Evolutionary conservation across 768 basidiomycete genomes (phyloP), one percentile per base, ranked within the genome.

Genomic region (Rhodotorula toruloides): DNA sequence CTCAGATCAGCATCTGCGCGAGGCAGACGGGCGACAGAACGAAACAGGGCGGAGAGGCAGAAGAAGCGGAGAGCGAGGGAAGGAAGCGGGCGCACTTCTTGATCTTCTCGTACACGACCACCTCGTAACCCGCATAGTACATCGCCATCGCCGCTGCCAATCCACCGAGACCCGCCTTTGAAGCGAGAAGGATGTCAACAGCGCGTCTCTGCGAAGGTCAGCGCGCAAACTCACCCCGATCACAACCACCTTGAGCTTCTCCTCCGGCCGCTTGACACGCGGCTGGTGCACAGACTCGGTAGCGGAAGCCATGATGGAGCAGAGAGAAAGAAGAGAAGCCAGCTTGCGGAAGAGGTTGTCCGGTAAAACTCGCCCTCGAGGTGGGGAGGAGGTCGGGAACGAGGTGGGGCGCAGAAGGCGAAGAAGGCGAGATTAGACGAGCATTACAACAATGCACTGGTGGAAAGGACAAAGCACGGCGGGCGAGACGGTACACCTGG

Each of bases 101-200:
- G 42, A 66, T 66, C 65, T 60, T 60, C 52, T 66, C 65, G 49
- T 58, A 58, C 25, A 66, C 59, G 37, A 66, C 44, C 12, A 66
- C 65, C 47, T 66, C 65, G 53, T 57, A 66, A 6, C 65, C 65
- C 32, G 50, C 50, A 34, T 52, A 52, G 50, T 52, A 22, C 34
- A 52, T 52, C 7, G 50, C 50, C 50, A 52, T 52, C 50, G 50
- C 50, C 7, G 50, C 50, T 10, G 50, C 50, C 10, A 52, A 34
- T 2, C 50, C 50, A 36, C 50, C 50, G 12, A 52, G 34, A 3
- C 50, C 50, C 7, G 50, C 50, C 47, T 48, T n/a, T 16, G 34
- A 6, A 16, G 31, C 29, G 13, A 31, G 8, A 22, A 25, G 21
- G 50, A 22, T 12, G 27, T 3, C 11, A 19, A 6, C 16, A 21